phyloP scores from a whole-genome alignment of 768 basidiomycete genomes.

The Mycena rosella region DNA sequence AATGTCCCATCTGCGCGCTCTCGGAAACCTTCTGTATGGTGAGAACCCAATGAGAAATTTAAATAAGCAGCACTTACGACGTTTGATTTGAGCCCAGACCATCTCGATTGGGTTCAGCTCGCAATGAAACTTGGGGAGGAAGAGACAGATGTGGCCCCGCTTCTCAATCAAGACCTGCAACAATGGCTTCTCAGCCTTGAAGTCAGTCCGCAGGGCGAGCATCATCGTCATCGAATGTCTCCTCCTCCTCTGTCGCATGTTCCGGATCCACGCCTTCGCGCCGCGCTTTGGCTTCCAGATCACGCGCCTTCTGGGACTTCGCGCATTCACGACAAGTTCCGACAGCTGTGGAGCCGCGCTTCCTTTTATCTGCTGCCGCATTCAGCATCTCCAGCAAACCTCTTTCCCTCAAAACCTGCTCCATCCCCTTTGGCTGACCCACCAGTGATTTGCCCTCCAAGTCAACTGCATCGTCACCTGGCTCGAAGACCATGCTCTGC shows the following conservation, averaged over 20 bases:
- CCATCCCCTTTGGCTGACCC: conserved; percentile 40
- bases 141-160: conserved; percentile 43
- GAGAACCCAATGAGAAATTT: conserved; percentile 25
- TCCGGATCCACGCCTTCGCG: conserved; percentile 28
- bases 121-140: conserved; percentile 30
- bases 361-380: conserved; percentile 15
- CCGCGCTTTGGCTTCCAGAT: conserved; percentile 34
- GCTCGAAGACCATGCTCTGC: conserved; percentile 37
- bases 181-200: conserved; percentile 38
- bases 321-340: conserved; percentile 35
- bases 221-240: conserved; percentile 29
- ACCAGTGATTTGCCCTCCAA: conserved; percentile 26
- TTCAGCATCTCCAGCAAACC: conserved; percentile 17
- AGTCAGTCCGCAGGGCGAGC: conserved; percentile 30
- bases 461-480: conserved; percentile 22
- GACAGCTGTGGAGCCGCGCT: conserved; percentile 22
- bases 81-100: conserved; percentile 45
- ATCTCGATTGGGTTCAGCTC: conserved; percentile 44
- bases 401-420: conserved; percentile 34
- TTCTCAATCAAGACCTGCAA: conserved; percentile 39
- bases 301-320: conserved; percentile 32
- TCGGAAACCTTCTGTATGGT: conserved; percentile 35
- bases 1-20: conserved; percentile 40
- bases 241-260: conserved; percentile 22
- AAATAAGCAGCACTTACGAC: conserved; percentile 28